These are phyloP conservation scores for Elsinoe necatrix DNA, from an alignment of 2,329 filamentous ascomycete species.

Conservation along the genomic window DNA sequence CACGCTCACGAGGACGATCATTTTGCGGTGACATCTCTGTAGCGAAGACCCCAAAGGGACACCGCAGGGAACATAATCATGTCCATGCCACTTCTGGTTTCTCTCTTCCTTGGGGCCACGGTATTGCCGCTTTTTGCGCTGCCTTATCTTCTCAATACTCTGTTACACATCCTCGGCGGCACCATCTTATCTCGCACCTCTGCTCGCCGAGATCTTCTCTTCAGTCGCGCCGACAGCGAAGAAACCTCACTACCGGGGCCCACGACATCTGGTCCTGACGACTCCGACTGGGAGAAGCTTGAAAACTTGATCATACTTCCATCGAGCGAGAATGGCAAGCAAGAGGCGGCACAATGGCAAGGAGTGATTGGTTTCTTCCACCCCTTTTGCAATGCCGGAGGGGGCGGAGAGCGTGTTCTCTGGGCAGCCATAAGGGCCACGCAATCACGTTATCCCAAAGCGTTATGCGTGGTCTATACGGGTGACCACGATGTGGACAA, in stretches of 20 bases:
- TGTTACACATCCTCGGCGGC: slow-evolving; percentile 24
- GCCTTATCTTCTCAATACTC: slow-evolving; percentile 22
- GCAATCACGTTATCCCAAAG: slow-evolving; percentile 78
- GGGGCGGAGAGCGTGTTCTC: slow-evolving; percentile 88
- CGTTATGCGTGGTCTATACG: slow-evolving; percentile 87
- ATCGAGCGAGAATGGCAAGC: slow-evolving; percentile 9
- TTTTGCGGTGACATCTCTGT: neutral
- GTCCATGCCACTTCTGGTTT: slow-evolving; percentile 18
- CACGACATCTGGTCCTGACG: slow-evolving; percentile 30
- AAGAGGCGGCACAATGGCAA: slow-evolving; percentile 53
- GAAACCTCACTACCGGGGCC: slow-evolving; percentile 21
- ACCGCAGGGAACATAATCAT: neutral
- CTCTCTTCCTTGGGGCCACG: slow-evolving; percentile 21
- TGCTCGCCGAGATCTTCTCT: slow-evolving; percentile 26
- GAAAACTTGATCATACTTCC: slow-evolving; percentile 29
- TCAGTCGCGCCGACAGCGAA: slow-evolving; percentile 24
- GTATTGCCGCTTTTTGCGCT: slow-evolving; percentile 20
- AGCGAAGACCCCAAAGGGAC: neutral
- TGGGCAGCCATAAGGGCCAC: slow-evolving; percentile 93
- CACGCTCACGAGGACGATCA: neutral
- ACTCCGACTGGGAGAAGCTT: slow-evolving; percentile 64
- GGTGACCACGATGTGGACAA: slow-evolving; percentile 88
- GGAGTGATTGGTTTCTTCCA: slow-evolving; percentile 95
- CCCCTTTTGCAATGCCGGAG: slow-evolving; percentile 95
- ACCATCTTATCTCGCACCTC: slow-evolving; percentile 25